Conservation (phyloP, 805 yeast species). For the Lachancea mirantina region DNA sequence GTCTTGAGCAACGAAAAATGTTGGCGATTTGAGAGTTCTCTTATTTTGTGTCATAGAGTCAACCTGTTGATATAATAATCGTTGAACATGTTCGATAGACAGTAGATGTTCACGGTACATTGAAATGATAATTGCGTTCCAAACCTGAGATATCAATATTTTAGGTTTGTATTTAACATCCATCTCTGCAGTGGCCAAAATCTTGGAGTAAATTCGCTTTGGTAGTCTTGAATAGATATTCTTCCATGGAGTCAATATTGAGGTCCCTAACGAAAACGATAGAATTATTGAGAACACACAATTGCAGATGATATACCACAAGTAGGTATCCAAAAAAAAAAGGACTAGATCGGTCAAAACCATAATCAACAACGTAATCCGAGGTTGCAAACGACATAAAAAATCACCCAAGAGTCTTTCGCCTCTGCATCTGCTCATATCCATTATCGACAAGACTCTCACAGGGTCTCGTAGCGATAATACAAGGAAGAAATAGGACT, state of each 20-base stretch:
- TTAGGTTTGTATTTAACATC: slow-evolving; percentile 45
- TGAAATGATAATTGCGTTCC: slow-evolving; percentile 80
- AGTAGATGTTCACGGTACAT: slow-evolving; percentile 77
- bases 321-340: slow-evolving; percentile 72
- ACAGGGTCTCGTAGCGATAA: slow-evolving; percentile 67
- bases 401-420: slow-evolving; percentile 47
- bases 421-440: slow-evolving; percentile 51
- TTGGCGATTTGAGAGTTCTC: slow-evolving; percentile 55
- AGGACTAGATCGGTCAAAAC: slow-evolving; percentile 55
- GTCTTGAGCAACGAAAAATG: slow-evolving; percentile 75
- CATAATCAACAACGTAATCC: slow-evolving; percentile 46
- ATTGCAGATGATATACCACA: slow-evolving; percentile 82
- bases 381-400: slow-evolving; percentile 52
- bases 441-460: slow-evolving; percentile 55
- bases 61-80: slow-evolving; percentile 51
- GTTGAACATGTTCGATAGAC: slow-evolving; percentile 64
- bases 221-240: slow-evolving; percentile 72
- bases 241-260: slow-evolving; percentile 87
- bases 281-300: slow-evolving; percentile 65
- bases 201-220: slow-evolving; percentile 63
- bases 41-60: slow-evolving; percentile 32
- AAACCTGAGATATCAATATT: slow-evolving; percentile 55
- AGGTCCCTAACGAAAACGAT: slow-evolving; percentile 67
- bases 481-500: slow-evolving; percentile 73
- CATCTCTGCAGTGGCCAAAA: slow-evolving; percentile 46